Evolutionary conservation across 164 flowering plant species (phyloP).

Genomic region (Stephania yunnanensis): DNA sequence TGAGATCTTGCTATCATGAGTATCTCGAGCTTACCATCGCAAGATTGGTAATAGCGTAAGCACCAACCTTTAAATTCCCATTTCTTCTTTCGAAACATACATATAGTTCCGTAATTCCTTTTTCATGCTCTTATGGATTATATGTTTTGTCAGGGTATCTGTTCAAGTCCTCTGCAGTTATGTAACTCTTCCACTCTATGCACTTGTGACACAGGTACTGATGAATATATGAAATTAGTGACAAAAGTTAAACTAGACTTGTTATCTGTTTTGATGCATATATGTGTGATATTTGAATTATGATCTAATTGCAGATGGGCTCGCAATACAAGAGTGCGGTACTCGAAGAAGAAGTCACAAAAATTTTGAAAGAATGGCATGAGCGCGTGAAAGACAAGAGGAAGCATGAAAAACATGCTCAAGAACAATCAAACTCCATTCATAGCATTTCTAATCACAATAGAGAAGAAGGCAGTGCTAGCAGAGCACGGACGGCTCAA

Average conservation of each 20-base stretch:
- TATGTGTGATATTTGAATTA: not conserved
- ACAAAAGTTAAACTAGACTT: no score
- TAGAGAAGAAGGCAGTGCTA: not conserved
- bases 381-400: slow-evolving; percentile 29
- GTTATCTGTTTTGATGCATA: not conserved
- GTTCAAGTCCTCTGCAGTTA: slow-evolving; percentile 63
- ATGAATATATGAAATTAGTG: not conserved
- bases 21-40: slow-evolving; percentile 23
- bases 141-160: slow-evolving; percentile 31
- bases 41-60: slow-evolving; percentile 62
- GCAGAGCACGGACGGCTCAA: not conserved
- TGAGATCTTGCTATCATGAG: slow-evolving; percentile 64
- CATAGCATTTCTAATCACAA: not conserved
- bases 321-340: slow-evolving; percentile 41
- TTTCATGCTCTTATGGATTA: not conserved
- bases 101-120: not conserved
- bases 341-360: slow-evolving; percentile 36
- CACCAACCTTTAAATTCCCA: not conserved
- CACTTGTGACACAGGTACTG: slow-evolving; percentile 62
- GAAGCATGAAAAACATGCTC: not conserved
- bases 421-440: not conserved
- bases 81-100: no score
- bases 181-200: slow-evolving; percentile 66
- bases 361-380: slow-evolving; percentile 43
- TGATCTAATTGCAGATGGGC: slow-evolving; percentile 46